phyloP scores from a whole-genome alignment of 768 basidiomycete species.

The Leccinum longicurvipes region DNA sequence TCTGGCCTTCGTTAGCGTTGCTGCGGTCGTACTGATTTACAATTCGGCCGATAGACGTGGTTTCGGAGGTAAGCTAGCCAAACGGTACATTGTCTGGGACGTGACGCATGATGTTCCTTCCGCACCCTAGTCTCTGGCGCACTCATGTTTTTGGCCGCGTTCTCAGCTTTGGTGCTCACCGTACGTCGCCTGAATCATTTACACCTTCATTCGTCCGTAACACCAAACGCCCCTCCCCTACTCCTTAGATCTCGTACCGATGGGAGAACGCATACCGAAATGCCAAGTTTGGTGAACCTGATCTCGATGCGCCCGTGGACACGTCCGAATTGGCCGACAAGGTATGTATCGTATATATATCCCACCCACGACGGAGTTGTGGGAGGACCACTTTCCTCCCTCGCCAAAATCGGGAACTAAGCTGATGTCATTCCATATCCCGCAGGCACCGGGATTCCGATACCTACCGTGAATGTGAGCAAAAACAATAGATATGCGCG shows the following conservation, averaged over 20 bases:
- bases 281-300: constrained; percentile 47
- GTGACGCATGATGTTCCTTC: background rate
- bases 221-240: no score
- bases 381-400: background rate
- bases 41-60: constrained; percentile 9
- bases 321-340: constrained; percentile 65
- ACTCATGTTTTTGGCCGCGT: constrained; percentile 24
- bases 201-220: background rate
- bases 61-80: constrained; percentile 12
- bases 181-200: constrained; percentile 8
- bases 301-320: constrained; percentile 49
- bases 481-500: background rate
- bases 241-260: constrained; percentile 55
- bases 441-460: constrained; percentile 61
- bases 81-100: background rate
- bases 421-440: background rate
- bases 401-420: background rate
- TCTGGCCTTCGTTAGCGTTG: background rate
- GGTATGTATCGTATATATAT: background rate
- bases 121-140: background rate
- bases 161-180: constrained; percentile 17
- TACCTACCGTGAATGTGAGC: constrained; percentile 37
- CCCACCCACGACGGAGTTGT: background rate
- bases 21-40: background rate
- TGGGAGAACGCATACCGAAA: constrained; percentile 58